A percentile compares a stretch with the other conserved stretches of the same genome.
phyloP scores from a whole-genome alignment of 345 rosid species.

The Jatropha curcas region DNA sequence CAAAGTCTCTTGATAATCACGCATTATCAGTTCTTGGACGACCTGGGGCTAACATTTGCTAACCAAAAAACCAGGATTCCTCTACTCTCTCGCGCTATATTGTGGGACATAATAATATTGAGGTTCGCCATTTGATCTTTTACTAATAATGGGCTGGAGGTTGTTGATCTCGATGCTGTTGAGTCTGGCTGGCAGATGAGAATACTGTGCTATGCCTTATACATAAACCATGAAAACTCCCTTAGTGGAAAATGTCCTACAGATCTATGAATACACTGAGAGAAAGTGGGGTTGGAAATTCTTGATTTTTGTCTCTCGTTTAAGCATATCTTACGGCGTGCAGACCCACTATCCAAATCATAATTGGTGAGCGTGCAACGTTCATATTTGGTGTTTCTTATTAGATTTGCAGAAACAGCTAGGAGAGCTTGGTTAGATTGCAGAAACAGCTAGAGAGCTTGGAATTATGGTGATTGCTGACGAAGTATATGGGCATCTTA shows the following conservation, averaged over 20 bases:
- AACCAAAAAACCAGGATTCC: conserved; percentile 45
- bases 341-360: too few species aligned
- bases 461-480: conserved; percentile 56
- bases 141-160: conserved; percentile 60
- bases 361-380: too few species aligned
- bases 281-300: conserved; percentile 27
- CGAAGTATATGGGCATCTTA: conserved; percentile 53
- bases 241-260: conserved; percentile 53
- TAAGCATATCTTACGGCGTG: too few species aligned
- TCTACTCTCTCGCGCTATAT: conserved; percentile 48
- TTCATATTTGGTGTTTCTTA: neutral
- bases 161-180: conserved; percentile 51
- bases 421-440: conserved; percentile 39
- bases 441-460: conserved; percentile 54
- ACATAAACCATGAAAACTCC: conserved; percentile 56
- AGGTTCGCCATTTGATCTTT: conserved; percentile 59
- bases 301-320: too few species aligned
- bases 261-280: conserved; percentile 45
- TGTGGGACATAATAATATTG: conserved; percentile 30
- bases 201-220: conserved; percentile 60
- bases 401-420: too few species aligned
- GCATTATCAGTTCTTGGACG: conserved; percentile 31
- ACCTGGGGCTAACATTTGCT: conserved; percentile 45
- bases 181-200: conserved; percentile 58
- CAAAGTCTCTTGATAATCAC: conserved; percentile 56